These are phyloP conservation scores for Micromonas pusilla DNA, from an alignment of 139 green algal genomes.

Conservation along the genomic window DNA sequence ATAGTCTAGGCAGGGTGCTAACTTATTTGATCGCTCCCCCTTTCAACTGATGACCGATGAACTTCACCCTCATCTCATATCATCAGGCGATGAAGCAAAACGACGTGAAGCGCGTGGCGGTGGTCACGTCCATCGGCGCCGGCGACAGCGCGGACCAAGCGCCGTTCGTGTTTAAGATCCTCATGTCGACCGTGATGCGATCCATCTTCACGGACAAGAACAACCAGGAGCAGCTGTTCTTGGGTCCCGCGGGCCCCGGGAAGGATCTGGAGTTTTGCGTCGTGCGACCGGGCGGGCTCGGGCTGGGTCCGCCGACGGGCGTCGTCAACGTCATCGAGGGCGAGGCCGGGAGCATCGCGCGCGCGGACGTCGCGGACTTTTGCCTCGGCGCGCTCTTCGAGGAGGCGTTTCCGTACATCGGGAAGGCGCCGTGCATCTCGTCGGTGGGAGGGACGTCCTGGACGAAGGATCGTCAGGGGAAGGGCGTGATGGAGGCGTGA, in stretches of 20 bases:
- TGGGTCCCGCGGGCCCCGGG: slow-evolving; percentile 7
- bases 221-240: slow-evolving; percentile 34
- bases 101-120: slow-evolving; percentile 21
- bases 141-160: slow-evolving; percentile 30
- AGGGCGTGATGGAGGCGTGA: slow-evolving; percentile 33
- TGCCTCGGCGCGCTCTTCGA: slow-evolving; percentile 30
- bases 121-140: slow-evolving; percentile 33
- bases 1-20: too few species aligned
- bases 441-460: slow-evolving; percentile 30
- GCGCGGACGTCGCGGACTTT: slow-evolving; percentile 31
- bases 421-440: slow-evolving; percentile 30
- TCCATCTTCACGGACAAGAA: slow-evolving; percentile 37
- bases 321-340: slow-evolving; percentile 34
- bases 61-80: too few species aligned
- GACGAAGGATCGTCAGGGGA: slow-evolving; percentile 30
- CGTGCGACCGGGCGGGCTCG: slow-evolving; percentile 29
- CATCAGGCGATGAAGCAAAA: slow-evolving; percentile 31
- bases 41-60: too few species aligned
- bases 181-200: slow-evolving; percentile 36
- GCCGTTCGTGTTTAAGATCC: slow-evolving; percentile 24
- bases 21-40: too few species aligned
- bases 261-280: slow-evolving; percentile 29
- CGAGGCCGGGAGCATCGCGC: slow-evolving; percentile 28
- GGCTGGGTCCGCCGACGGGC: slow-evolving; percentile 11
- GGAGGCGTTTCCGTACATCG: slow-evolving; percentile 24